Percentiles rank a stretch among this genome's conserved stretches.
Evolutionary conservation across 257 asterid genomes (phyloP).

Genomic region (Euphrasia confusa): DNA sequence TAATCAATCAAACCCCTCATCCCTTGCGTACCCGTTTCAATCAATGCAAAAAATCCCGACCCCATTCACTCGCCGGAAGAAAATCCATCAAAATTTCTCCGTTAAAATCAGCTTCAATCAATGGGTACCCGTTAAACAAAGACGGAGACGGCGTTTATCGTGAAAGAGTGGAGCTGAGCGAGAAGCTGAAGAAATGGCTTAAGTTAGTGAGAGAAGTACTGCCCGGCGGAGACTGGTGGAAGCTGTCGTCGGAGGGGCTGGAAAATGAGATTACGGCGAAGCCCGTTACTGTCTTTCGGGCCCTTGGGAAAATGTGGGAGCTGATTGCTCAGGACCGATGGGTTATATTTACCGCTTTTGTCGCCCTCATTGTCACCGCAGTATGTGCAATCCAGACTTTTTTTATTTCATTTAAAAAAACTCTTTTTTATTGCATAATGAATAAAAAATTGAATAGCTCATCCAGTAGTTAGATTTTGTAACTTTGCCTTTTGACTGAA

Average conservation of each 20-base stretch:
- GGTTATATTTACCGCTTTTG: constrained; percentile 69
- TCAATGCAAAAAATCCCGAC: constrained; percentile 20
- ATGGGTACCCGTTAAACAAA: constrained; percentile 44
- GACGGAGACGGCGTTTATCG: constrained; percentile 10
- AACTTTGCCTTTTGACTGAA: constrained; percentile 1
- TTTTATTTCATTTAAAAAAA: not conserved
- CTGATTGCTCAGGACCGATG: constrained; percentile 77
- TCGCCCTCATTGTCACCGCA: constrained; percentile 69
- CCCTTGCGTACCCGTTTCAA: constrained; percentile 16
- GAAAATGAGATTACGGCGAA: constrained; percentile 50
- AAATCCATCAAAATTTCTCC: constrained; percentile 36
- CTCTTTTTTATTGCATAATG: too few relatives aligned
- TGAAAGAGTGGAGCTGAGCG: constrained; percentile 31
- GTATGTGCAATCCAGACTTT: constrained; percentile 42
- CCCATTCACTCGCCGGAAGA: constrained; percentile 22
- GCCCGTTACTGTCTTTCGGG: constrained; percentile 83
- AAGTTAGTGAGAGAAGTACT: constrained; percentile 36
- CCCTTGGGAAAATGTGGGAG: constrained; percentile 82
- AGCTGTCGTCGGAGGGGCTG: constrained; percentile 50
- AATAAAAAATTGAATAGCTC: too few relatives aligned
- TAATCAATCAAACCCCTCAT: constrained; percentile 8
- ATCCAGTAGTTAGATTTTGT: too few relatives aligned
- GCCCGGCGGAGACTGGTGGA: constrained; percentile 97
- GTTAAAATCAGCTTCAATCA: constrained; percentile 44
- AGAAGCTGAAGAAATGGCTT: constrained; percentile 52